Base-by-base conservation (phyloP, 257 asterid species). In the Capsicum rhomboideum region DNA sequence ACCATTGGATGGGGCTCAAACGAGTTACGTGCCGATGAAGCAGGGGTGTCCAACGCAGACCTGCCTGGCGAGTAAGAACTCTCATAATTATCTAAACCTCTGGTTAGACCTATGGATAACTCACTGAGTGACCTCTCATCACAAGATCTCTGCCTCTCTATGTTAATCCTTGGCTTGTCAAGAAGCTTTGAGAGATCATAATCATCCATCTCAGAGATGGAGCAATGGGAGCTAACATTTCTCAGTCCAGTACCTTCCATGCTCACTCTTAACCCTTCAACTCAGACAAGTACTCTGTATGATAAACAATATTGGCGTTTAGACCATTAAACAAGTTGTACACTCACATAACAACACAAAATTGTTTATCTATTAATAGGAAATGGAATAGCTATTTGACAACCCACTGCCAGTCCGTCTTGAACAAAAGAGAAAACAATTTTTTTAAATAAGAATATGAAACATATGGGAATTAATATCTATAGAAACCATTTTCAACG, bases 1-100 rank as follows among this genome's bases (percentile, higher is more conserved):
- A 94, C 91, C 86, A 93, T 91, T 52, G 98, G 98, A 67, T 94
- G 98, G 18, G 96, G 97, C 90, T 93, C 97, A 82, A 94, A 91
- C 82, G 97, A 94, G 83, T 90, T 90, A 13, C 91, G 84, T 56
- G 93, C 77, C 0, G 94, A 92, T 1, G 97, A 93, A 84, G 87
- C 90, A 0, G 96, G 98, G 68, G 92, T 90, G 66, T 89, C 86
- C 50, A 89, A 50, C n/a, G 83, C 91, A 2, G 97, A 92, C 55
- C 93, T 88, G 12, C 94, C 94, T 5, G 98, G 95, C 8, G 98
- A 91, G 86, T 90, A 94, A 6, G 85, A 77, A 37, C 77, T 86
- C 74, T 94, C 96, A 64, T 85, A 91, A 68, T 59, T 83, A 50
- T 92, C 97, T 55, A 88, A 87, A 64, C 91, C 97, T 84, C 90